Conservation (phyloP, 129 eudicot species). For the Flaveria robusta region DNA sequence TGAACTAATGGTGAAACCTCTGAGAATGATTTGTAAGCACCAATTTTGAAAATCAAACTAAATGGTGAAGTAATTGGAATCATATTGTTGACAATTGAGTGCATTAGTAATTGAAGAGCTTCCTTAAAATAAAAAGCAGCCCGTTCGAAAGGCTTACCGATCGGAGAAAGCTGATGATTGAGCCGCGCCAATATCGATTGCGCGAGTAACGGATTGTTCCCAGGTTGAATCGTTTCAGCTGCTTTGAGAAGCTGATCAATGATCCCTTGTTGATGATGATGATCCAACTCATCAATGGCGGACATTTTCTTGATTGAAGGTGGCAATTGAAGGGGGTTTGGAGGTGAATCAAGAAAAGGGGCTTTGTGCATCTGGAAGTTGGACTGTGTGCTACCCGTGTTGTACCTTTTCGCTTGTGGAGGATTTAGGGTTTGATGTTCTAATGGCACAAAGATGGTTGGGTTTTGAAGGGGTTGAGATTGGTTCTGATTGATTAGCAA, state of each 20-base stretch:
- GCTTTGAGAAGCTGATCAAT: slow-evolving; percentile 82
- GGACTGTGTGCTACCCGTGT: slow-evolving; percentile 55
- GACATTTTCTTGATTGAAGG: slow-evolving; percentile 14
- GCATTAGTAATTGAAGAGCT: slow-evolving; percentile 66
- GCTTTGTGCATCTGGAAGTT: slow-evolving; percentile 41
- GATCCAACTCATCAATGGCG: slow-evolving; percentile 9
- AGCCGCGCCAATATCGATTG: slow-evolving; percentile 99
- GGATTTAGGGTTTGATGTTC: slow-evolving; percentile 48
- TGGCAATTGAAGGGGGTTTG: slow-evolving; percentile 42
- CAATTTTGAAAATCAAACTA: slow-evolving; percentile 71
- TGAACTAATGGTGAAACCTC: slow-evolving; percentile 85
- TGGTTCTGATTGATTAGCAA: slow-evolving; percentile 43
- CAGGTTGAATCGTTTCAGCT: slow-evolving; percentile 76
- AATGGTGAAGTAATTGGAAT: slow-evolving; percentile 59
- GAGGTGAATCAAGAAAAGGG: slow-evolving; percentile 53
- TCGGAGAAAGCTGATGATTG: slow-evolving; percentile 96
- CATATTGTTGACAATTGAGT: slow-evolving; percentile 40
- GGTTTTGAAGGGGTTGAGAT: slow-evolving; percentile 33
- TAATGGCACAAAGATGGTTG: slow-evolving; percentile 41
- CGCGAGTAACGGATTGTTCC: slow-evolving; percentile 69
- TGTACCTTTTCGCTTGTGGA: slow-evolving; percentile 66
- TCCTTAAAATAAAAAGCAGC: slow-evolving; percentile 92
- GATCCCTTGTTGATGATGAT: slow-evolving; percentile 66
- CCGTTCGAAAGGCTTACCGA: slow-evolving; percentile 86
- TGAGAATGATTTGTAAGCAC: slow-evolving; percentile 83